These are phyloP conservation scores for Aspergillus glaucus DNA, from an alignment of 2,329 filamentous ascomycete genomes.

Conservation along the genomic window DNA sequence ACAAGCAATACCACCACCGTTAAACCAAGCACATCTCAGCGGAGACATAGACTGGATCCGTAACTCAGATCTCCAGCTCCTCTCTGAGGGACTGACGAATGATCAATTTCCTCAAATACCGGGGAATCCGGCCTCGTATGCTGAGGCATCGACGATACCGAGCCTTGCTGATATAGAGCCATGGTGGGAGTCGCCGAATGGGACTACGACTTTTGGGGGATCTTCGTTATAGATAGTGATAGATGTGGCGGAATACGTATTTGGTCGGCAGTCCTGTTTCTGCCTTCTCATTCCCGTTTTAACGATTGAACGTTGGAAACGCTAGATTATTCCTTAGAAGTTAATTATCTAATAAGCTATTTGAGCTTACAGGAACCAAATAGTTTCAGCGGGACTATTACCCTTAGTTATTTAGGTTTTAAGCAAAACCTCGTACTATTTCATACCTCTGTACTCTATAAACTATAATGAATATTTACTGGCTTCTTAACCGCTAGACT, in stretches of 20 bases:
- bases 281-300: too few relatives aligned
- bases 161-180: slow-evolving; percentile 22
- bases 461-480: too few relatives aligned
- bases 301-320: too few relatives aligned
- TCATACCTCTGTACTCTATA: too few relatives aligned
- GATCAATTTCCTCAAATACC: slow-evolving; percentile 15
- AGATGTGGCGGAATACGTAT: background rate
- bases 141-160: slow-evolving; percentile 10
- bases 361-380: too few relatives aligned
- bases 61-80: slow-evolving; percentile 19
- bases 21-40: too few relatives aligned
- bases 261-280: background rate
- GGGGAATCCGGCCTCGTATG: slow-evolving; percentile 1
- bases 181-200: slow-evolving; percentile 26
- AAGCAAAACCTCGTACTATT: too few relatives aligned
- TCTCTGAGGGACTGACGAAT: slow-evolving; percentile 15
- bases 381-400: too few relatives aligned
- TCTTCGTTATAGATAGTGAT: slow-evolving; percentile 12
- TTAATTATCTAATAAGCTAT: too few relatives aligned
- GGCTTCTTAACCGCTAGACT: background rate
- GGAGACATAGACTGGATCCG: slow-evolving; percentile 26
- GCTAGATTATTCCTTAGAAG: too few relatives aligned
- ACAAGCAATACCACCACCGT: slow-evolving; percentile 6
- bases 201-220: slow-evolving; percentile 11
- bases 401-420: too few relatives aligned